A percentile compares a stretch with the other conserved stretches of the same genome.
Conservation (phyloP, 139 green algal genomes). For the Coccomyxa sp. region DNA sequence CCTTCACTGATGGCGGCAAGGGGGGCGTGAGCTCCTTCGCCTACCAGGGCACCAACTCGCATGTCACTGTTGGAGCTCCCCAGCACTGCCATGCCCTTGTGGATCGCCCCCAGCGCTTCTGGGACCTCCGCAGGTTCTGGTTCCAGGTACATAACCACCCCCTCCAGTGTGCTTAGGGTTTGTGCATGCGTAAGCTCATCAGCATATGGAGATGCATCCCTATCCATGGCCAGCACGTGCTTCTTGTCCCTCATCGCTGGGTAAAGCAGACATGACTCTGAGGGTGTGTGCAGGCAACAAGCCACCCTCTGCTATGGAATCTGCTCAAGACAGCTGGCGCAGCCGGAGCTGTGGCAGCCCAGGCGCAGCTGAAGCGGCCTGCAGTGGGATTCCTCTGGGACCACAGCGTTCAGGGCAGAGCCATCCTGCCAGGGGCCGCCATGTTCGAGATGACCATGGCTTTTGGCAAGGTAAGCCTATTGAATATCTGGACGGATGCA, state of each 20-base stretch:
- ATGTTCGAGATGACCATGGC: slow-evolving; percentile 45
- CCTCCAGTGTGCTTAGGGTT: too few species aligned
- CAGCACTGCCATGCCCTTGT: background rate
- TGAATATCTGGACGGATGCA: too few species aligned
- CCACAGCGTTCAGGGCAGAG: slow-evolving; percentile 20
- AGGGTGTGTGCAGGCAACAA: slow-evolving; percentile 9
- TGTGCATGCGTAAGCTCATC: too few species aligned
- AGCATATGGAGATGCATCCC: too few species aligned
- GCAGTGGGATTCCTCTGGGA: slow-evolving; percentile 20
- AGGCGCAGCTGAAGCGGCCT: background rate
- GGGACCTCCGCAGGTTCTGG: slow-evolving; percentile 21
- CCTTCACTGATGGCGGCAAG: background rate
- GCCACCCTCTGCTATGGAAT: slow-evolving; percentile 18
- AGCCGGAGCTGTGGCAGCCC: slow-evolving; percentile 2
- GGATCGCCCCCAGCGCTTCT: background rate
- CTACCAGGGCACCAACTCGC: slow-evolving; percentile 68
- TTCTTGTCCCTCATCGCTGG: too few species aligned
- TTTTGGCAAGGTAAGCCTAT: slow-evolving; percentile 15
- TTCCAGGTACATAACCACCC: slow-evolving; percentile 17
- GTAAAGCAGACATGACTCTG: too few species aligned
- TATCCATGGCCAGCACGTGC: too few species aligned
- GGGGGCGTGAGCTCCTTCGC: slow-evolving; percentile 73
- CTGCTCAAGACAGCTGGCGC: background rate
- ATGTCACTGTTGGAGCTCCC: background rate
- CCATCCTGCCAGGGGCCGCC: slow-evolving; percentile 39